A percentile compares a stretch with the other conserved stretches of the same genome.
Conservation (phyloP, 192 early-diverging fungal genomes). For the Chytriomyces confervae region DNA sequence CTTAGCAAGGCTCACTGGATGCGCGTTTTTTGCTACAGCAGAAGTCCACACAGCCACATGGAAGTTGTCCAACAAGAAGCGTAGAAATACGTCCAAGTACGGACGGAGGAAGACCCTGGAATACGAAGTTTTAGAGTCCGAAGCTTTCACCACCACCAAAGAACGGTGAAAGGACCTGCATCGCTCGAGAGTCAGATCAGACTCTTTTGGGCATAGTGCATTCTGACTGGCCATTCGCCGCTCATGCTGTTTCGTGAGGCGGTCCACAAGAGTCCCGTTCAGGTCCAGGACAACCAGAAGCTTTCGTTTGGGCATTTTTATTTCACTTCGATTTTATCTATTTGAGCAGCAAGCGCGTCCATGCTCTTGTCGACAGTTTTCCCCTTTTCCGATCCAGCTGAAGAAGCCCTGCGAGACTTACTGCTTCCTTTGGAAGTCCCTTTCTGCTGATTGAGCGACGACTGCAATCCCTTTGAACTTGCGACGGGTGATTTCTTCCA, state of each 20-base stretch:
- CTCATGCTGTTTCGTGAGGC: slow-evolving; percentile 30
- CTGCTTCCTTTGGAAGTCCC: too few species aligned
- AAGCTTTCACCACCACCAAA: too few species aligned
- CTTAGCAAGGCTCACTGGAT: background rate
- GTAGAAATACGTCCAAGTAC: slow-evolving; percentile 49
- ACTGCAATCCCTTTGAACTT: too few species aligned
- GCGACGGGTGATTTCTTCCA: too few species aligned
- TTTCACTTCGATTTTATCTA: background rate
- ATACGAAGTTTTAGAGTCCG: too few species aligned
- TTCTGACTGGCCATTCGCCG: slow-evolving; percentile 32
- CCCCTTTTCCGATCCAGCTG: too few species aligned
- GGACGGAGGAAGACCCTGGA: slow-evolving; percentile 46
- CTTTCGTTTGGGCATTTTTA: background rate
- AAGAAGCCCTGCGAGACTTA: too few species aligned
- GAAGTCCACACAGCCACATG: slow-evolving; percentile 54
- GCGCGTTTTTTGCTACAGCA: slow-evolving; percentile 44
- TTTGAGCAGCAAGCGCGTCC: too few species aligned
- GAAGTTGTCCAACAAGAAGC: slow-evolving; percentile 41
- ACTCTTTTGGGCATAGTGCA: slow-evolving; percentile 25
- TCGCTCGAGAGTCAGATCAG: slow-evolving; percentile 36
- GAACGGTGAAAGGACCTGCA: slow-evolving; percentile 21
- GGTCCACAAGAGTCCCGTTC: slow-evolving; percentile 50
- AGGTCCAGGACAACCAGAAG: slow-evolving; percentile 52
- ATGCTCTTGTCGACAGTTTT: too few species aligned
- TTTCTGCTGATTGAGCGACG: too few species aligned